phyloP scores from a whole-genome alignment of 1,139 yeast species.

The Geotrichum phurueaensis region DNA sequence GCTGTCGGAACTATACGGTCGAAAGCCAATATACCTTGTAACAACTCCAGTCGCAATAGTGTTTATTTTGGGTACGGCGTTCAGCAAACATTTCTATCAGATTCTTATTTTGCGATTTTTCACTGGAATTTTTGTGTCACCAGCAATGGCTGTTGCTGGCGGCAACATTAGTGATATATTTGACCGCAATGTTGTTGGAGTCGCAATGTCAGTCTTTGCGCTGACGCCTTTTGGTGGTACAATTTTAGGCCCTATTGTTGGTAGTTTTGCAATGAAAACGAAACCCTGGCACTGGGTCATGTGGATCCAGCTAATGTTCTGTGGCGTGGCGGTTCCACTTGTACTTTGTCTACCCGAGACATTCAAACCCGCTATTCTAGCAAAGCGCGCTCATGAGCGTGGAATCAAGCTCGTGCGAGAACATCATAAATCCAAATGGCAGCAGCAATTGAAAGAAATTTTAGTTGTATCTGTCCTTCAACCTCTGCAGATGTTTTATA shows the following conservation, averaged over 20 bases:
- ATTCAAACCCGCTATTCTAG: constrained; percentile 34
- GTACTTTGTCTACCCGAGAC: constrained; percentile 38
- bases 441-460: constrained; percentile 27
- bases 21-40: constrained; percentile 54
- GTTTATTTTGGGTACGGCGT: constrained; percentile 71
- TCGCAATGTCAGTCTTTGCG: constrained; percentile 39
- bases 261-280: constrained; percentile 35
- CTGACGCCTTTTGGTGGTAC: constrained; percentile 41
- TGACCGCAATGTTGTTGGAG: constrained; percentile 39
- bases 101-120: constrained; percentile 30
- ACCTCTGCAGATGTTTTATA: constrained; percentile 38
- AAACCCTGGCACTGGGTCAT: constrained; percentile 38
- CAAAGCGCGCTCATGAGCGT: constrained; percentile 36
- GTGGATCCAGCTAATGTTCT: constrained; percentile 40
- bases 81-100: constrained; percentile 50
- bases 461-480: constrained; percentile 35
- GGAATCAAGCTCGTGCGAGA: constrained; percentile 32
- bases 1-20: constrained; percentile 65
- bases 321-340: constrained; percentile 36
- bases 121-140: constrained; percentile 41
- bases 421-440: constrained; percentile 27
- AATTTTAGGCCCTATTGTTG: constrained; percentile 39
- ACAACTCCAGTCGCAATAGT: constrained; percentile 66
- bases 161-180: constrained; percentile 37
- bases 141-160: constrained; percentile 33